Conservation (phyloP, 2,329 filamentous ascomycete genomes). For the Emericellopsis atlantica region DNA sequence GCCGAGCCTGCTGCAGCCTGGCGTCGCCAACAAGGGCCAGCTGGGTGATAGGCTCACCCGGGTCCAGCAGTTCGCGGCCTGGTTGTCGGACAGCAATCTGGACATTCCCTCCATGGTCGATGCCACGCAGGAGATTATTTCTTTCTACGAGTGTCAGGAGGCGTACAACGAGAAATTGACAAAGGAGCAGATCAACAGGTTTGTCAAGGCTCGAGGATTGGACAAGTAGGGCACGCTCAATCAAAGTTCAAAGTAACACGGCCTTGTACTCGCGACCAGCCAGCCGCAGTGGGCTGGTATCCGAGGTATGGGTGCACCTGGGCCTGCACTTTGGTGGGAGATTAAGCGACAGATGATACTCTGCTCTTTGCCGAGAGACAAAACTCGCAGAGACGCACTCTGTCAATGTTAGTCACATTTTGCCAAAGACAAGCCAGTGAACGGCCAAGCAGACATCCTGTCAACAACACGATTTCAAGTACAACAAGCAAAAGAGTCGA, state of each 20-base stretch:
- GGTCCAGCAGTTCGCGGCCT: constrained; percentile 55
- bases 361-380: too few relatives aligned
- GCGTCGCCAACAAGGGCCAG: constrained; percentile 31
- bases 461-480: too few relatives aligned
- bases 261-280: too few relatives aligned
- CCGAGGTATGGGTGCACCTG: too few relatives aligned
- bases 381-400: too few relatives aligned
- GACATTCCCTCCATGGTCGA: constrained; percentile 79
- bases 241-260: not conserved
- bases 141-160: constrained; percentile 64
- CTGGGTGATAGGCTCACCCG: constrained; percentile 48
- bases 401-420: too few relatives aligned
- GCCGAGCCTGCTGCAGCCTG: not conserved
- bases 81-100: constrained; percentile 76
- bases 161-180: constrained; percentile 48
- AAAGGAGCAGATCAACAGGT: constrained; percentile 44
- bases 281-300: too few relatives aligned
- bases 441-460: too few relatives aligned
- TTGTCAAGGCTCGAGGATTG: constrained; percentile 43
- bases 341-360: too few relatives aligned
- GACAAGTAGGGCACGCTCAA: constrained; percentile 26
- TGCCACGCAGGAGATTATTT: constrained; percentile 83
- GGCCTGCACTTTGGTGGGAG: too few relatives aligned
- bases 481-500: too few relatives aligned
- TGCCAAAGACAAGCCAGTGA: too few relatives aligned